These are phyloP conservation scores for Cyclotella choctawhatcheeana DNA, from an alignment of 108 stramenopile genomes.

Conservation along the genomic window DNA sequence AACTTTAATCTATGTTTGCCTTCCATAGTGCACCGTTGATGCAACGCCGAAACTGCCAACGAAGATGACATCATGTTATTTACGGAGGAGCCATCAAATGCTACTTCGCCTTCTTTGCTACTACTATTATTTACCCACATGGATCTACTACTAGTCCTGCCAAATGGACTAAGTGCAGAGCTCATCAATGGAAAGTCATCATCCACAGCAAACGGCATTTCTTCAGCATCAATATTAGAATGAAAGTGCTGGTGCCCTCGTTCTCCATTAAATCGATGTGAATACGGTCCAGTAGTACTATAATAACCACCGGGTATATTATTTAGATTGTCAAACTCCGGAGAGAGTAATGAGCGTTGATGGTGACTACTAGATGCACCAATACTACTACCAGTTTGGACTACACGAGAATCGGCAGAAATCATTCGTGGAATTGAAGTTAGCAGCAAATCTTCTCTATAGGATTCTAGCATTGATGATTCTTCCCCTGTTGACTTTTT, in stretches of 20 bases:
- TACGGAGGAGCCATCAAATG: constrained; percentile 19
- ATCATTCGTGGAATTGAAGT: constrained; percentile 49
- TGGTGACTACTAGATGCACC: constrained; percentile 16
- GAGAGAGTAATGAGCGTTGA: constrained; percentile 7
- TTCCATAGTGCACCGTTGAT: constrained; percentile 47
- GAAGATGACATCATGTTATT: constrained; percentile 33
- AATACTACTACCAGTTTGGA: constrained; percentile 24
- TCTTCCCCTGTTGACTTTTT: constrained; percentile 13
- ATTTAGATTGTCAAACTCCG: constrained; percentile 16
- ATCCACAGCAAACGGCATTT: constrained; percentile 55
- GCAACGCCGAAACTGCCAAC: constrained; percentile 42
- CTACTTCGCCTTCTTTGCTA: constrained; percentile 6
- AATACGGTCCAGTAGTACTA: constrained; percentile 12
- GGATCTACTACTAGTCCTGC: constrained; percentile 24
- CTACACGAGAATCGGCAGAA: constrained; percentile 22
- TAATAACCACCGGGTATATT: constrained; percentile 17
- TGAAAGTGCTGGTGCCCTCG: not conserved
- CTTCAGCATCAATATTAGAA: constrained; percentile 26
- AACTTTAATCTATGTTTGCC: constrained; percentile 47
- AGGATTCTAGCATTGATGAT: constrained; percentile 26
- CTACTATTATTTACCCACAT: constrained; percentile 44
- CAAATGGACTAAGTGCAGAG: constrained; percentile 15
- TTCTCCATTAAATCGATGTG: not conserved
- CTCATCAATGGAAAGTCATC: constrained; percentile 30
- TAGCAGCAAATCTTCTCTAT: constrained; percentile 38